phyloP scores from a whole-genome alignment of 2,329 filamentous ascomycete genomes.

The Hypoxylon rubiginosum region DNA sequence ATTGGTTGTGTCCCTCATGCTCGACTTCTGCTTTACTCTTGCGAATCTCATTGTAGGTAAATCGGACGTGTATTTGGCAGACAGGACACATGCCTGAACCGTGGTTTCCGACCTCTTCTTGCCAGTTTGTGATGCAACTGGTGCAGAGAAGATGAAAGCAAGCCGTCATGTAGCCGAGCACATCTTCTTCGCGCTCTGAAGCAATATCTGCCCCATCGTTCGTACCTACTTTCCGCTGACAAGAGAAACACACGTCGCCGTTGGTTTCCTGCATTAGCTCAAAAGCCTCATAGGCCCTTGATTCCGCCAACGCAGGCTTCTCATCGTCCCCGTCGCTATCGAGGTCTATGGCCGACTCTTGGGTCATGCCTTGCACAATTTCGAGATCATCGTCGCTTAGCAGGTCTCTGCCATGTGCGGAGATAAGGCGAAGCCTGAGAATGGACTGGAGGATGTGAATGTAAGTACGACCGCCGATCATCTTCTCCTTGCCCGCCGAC shows the following conservation, averaged over 20 bases:
- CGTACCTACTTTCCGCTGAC: conserved; percentile 72
- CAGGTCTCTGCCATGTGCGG: conserved; percentile 93
- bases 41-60: conserved; percentile 77
- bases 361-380: conserved; percentile 83
- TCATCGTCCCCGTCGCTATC: conserved; percentile 80
- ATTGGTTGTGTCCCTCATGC: conserved; percentile 66
- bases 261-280: conserved; percentile 86
- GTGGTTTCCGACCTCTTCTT: conserved; percentile 65
- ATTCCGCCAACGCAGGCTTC: conserved; percentile 70
- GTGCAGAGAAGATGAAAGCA: conserved; percentile 90
- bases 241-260: conserved; percentile 79
- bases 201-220: conserved; percentile 68
- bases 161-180: conserved; percentile 83
- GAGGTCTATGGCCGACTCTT: conserved; percentile 88
- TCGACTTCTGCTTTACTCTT: conserved; percentile 70
- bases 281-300: conserved; percentile 88
- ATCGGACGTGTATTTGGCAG: conserved; percentile 74
- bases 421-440: conserved; percentile 87
- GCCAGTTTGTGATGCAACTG: conserved; percentile 75
- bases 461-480: conserved; percentile 87
- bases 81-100: conserved; percentile 72
- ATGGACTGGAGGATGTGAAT: conserved; percentile 95
- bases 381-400: conserved; percentile 86
- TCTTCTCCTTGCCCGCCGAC: conserved; percentile 71
- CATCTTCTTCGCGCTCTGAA: conserved; percentile 71